Evolutionary conservation across 257 asterid species (phyloP).

Genomic region (Ehretia macrophylla): DNA sequence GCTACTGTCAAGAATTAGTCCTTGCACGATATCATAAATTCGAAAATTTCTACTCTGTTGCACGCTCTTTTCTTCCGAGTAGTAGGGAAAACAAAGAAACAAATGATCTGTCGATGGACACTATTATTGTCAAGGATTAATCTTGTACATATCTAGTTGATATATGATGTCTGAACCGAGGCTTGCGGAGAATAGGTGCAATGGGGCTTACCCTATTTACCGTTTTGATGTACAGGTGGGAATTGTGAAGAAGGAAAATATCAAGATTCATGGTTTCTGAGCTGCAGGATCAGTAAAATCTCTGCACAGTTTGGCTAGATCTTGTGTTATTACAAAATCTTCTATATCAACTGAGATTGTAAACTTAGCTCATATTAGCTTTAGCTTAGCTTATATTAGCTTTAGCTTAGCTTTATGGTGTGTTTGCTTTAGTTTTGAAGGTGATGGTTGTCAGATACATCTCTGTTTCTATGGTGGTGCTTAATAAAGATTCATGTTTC

Average conservation of each 20-base stretch:
- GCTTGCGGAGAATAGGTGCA: too few species aligned
- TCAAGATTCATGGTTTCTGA: conserved; percentile 64
- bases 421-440: not conserved
- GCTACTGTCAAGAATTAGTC: too few species aligned
- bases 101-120: too few species aligned
- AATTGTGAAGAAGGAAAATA: conserved; percentile 50
- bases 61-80: too few species aligned
- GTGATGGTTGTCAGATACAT: not conserved
- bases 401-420: not conserved
- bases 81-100: too few species aligned
- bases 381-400: not conserved
- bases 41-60: too few species aligned
- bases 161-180: too few species aligned
- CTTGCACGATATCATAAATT: too few species aligned
- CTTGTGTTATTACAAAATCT: not conserved
- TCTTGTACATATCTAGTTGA: too few species aligned
- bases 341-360: not conserved
- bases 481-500: not conserved
- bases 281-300: conserved; percentile 3
- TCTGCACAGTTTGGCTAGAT: not conserved
- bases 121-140: too few species aligned
- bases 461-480: not conserved
- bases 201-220: too few species aligned
- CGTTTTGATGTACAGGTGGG: conserved; percentile 31
- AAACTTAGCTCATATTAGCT: not conserved